Conservation (phyloP, 1,139 yeast species). For the Cylindricascospora bacillispora region DNA sequence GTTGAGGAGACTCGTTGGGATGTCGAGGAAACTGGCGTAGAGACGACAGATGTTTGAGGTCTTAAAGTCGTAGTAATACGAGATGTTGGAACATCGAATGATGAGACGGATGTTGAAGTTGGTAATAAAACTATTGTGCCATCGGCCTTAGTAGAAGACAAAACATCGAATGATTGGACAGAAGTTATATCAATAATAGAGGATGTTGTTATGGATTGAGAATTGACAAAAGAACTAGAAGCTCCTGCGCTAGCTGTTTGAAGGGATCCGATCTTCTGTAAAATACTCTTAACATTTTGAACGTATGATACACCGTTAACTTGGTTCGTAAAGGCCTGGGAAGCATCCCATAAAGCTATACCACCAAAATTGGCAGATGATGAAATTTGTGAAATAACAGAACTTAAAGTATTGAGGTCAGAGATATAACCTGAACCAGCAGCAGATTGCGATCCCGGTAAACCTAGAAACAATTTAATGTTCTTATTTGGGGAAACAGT, state of each 20-base stretch:
- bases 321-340: slow-evolving; percentile 55
- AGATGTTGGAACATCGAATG: neutral
- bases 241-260: slow-evolving; percentile 6
- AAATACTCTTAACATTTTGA: slow-evolving; percentile 22
- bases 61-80: neutral
- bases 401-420: slow-evolving; percentile 30
- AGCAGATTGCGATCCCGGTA: slow-evolving; percentile 58
- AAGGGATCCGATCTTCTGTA: no score
- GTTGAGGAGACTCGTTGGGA: neutral
- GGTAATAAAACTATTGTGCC: slow-evolving; percentile 5
- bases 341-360: slow-evolving; percentile 85
- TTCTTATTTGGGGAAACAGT: slow-evolving; percentile 52
- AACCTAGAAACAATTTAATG: slow-evolving; percentile 55
- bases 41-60: neutral
- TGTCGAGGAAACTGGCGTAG: neutral
- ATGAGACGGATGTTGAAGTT: slow-evolving; percentile 2
- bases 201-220: slow-evolving; percentile 16
- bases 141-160: slow-evolving; percentile 1
- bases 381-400: slow-evolving; percentile 31
- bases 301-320: slow-evolving; percentile 30
- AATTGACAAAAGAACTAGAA: slow-evolving; percentile 6
- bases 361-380: slow-evolving; percentile 56
- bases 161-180: slow-evolving; percentile 3
- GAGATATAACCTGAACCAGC: slow-evolving; percentile 58
- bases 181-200: slow-evolving; percentile 17